phyloP scores from a whole-genome alignment of 2,329 filamentous ascomycete genomes.

The Zymoseptoria tritici region DNA sequence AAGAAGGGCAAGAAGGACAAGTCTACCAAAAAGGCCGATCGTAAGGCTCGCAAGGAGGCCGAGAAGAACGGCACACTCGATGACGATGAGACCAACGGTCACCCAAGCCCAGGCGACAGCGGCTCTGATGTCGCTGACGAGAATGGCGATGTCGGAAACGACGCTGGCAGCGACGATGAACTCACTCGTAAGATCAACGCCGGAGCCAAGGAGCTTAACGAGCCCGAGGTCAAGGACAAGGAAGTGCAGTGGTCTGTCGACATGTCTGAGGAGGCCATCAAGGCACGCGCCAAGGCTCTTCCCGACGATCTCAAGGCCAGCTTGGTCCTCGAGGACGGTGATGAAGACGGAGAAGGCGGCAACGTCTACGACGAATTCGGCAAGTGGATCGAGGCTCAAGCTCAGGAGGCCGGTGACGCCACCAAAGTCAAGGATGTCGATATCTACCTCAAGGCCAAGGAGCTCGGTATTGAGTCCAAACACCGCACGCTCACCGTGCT shows the following conservation, averaged over 20 bases:
- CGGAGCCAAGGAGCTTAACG: slow-evolving; percentile 65
- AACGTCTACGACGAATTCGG: slow-evolving; percentile 85
- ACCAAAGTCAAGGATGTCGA: slow-evolving; percentile 78
- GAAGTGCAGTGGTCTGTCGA: slow-evolving; percentile 95
- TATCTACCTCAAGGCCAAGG: slow-evolving; percentile 94
- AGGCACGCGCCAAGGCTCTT: slow-evolving; percentile 84
- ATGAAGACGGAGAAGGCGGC: slow-evolving; percentile 74
- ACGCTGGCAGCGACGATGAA: slow-evolving; percentile 83
- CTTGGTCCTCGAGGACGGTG: slow-evolving; percentile 63
- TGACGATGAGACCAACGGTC: slow-evolving; percentile 51
- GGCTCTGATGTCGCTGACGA: slow-evolving; percentile 57
- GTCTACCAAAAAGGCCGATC: slow-evolving; percentile 78
- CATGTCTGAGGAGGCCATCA: slow-evolving; percentile 90
- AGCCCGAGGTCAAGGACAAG: slow-evolving; percentile 57
- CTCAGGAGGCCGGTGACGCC: slow-evolving; percentile 62
- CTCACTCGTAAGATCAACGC: slow-evolving; percentile 68
- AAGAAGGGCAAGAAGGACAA: slow-evolving; percentile 97
- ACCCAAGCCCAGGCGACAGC: slow-evolving; percentile 58
- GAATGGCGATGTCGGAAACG: slow-evolving; percentile 58
- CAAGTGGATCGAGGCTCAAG: slow-evolving; percentile 79
- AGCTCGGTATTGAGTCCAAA: slow-evolving; percentile 88
- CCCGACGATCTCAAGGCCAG: slow-evolving; percentile 86
- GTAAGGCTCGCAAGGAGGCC: slow-evolving; percentile 75
- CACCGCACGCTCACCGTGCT: slow-evolving; percentile 88
- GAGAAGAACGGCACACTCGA: slow-evolving; percentile 43